Conservation (phyloP, 2,329 filamentous ascomycete species). For the Epichloe sylvatica region DNA sequence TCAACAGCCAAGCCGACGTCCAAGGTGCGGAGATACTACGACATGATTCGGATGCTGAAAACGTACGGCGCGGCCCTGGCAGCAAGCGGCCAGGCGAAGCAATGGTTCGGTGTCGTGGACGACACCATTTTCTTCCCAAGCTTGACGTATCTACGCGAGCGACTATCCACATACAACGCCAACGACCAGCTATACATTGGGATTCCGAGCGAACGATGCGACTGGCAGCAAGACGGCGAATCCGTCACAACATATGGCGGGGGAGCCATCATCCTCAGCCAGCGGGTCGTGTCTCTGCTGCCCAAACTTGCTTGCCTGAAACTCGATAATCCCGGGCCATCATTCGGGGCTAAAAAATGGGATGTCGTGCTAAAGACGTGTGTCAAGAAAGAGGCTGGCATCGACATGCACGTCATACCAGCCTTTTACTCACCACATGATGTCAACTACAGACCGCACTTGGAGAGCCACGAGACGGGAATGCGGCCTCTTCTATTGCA, state of each 20-base stretch:
- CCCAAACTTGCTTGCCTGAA: constrained; percentile 25
- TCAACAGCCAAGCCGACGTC: constrained; percentile 19
- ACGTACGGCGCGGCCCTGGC: constrained; percentile 20
- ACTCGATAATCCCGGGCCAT: constrained; percentile 4
- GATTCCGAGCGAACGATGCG: constrained; percentile 28
- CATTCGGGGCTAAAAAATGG: constrained; percentile 21
- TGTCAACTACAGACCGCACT: constrained; percentile 15
- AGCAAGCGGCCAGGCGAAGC: constrained; percentile 23
- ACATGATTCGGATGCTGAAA: constrained; percentile 22
- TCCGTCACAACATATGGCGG: constrained; percentile 28
- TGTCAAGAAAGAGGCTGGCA: constrained; percentile 19
- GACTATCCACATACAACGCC: constrained; percentile 21
- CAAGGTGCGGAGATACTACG: constrained; percentile 22
- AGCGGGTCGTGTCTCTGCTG: constrained; percentile 19
- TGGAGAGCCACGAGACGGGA: constrained; percentile 25
- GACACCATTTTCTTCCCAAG: constrained; percentile 34
- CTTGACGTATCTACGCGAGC: constrained; percentile 23
- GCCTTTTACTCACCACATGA: constrained; percentile 27
- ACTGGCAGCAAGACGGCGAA: constrained; percentile 27
- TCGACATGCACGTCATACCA: constrained; percentile 28
- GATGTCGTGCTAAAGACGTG: constrained; percentile 29
- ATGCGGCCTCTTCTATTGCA: constrained; percentile 28
- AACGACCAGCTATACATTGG: constrained; percentile 25
- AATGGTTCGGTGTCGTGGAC: constrained; percentile 30
- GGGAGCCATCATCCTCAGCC: constrained; percentile 29